Evolutionary conservation across 2,329 filamentous ascomycete species (phyloP).

Genomic region (Fonsecaea monophora): DNA sequence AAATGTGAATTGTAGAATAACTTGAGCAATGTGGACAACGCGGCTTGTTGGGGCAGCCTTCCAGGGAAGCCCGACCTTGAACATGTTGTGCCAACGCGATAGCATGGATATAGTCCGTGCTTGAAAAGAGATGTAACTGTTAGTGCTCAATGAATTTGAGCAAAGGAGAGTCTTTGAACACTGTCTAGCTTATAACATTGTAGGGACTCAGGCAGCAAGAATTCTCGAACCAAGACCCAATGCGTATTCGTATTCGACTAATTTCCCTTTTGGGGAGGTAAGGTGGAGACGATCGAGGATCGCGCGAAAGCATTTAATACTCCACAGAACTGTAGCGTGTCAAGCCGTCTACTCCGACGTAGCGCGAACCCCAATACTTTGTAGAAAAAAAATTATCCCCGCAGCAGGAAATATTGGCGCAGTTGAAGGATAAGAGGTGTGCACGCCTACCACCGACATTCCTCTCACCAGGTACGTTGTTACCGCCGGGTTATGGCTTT

Average conservation of each 20-base stretch:
- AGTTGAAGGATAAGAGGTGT: not conserved
- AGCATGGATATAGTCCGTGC: not conserved
- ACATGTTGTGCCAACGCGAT: slow-evolving; percentile 6
- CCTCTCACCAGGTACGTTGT: not conserved
- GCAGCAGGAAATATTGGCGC: slow-evolving; percentile 10
- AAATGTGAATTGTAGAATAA: slow-evolving; percentile 4
- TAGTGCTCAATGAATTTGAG: not conserved
- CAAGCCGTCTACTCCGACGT: not conserved
- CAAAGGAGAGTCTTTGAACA: not conserved
- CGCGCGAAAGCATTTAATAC: not conserved
- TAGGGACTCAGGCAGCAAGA: slow-evolving; percentile 19
- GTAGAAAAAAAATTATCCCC: slow-evolving; percentile 20
- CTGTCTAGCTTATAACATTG: not conserved
- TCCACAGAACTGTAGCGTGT: not conserved
- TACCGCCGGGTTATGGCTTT: slow-evolving; percentile 26
- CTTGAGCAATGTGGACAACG: slow-evolving; percentile 12
- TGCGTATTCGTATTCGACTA: not conserved
- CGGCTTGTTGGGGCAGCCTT: slow-evolving; percentile 12
- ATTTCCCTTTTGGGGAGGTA: not conserved
- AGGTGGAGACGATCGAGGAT: not conserved
- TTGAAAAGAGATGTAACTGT: not conserved
- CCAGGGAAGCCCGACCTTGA: slow-evolving; percentile 9
- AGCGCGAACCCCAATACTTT: slow-evolving; percentile 8
- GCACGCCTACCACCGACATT: not conserved
- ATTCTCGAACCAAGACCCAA: slow-evolving; percentile 1